phyloP scores from a whole-genome alignment of 257 asterid genomes.

The Solanum infundibuliforme region DNA sequence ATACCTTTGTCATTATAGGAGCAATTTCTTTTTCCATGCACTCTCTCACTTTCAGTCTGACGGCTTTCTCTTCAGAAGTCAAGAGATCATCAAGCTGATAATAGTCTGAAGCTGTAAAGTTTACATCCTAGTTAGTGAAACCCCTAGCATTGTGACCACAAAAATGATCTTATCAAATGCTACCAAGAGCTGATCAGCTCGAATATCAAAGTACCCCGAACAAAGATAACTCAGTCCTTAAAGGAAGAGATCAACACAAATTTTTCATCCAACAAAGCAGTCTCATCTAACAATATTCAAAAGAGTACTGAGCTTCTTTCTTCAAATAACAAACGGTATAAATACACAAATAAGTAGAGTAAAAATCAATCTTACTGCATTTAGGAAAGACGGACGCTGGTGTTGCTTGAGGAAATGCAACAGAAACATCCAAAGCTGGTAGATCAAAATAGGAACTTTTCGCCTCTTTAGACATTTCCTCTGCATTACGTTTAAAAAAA shows the following conservation, averaged over 20 bases:
- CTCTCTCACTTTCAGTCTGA: slow-evolving; percentile 55
- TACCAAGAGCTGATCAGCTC: background rate
- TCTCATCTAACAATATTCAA: background rate
- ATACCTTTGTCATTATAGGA: slow-evolving; percentile 86
- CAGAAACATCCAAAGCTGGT: slow-evolving; percentile 73
- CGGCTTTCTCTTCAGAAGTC: slow-evolving; percentile 57
- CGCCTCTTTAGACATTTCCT: slow-evolving; percentile 37
- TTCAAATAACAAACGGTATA: background rate
- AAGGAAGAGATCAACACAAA: background rate
- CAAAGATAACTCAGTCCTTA: background rate
- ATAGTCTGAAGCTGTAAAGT: slow-evolving; percentile 72
- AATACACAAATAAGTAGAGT: background rate
- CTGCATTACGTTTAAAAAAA: slow-evolving; percentile 22
- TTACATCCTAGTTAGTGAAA: background rate
- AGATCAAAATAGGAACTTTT: slow-evolving; percentile 57
- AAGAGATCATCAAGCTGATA: slow-evolving; percentile 81
- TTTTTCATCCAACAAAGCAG: background rate
- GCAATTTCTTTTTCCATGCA: slow-evolving; percentile 96
- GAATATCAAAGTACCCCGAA: background rate
- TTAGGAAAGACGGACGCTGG: slow-evolving; percentile 89
- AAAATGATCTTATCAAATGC: background rate
- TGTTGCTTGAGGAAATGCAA: slow-evolving; percentile 96
- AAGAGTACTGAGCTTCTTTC: background rate
- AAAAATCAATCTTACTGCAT: slow-evolving; percentile 33
- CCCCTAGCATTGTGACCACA: background rate